Conservation (phyloP, 2,329 filamentous ascomycete genomes). For the Microcyclospora tardicrescens region DNA sequence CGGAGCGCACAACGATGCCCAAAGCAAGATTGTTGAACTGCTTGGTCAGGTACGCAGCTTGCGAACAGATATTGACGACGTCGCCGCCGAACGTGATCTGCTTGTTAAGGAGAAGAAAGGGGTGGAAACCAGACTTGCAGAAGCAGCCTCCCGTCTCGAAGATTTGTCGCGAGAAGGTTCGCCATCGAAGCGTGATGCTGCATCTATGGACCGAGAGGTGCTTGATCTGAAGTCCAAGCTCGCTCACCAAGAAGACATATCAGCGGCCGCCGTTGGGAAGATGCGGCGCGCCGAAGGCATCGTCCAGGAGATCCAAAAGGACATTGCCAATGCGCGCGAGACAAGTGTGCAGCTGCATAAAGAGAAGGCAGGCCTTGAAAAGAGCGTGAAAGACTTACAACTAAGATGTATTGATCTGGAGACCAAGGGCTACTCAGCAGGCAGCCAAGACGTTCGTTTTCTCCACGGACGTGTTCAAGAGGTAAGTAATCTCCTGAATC, state of each 20-base stretch:
- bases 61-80: conserved; percentile 72
- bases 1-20: conserved; percentile 85
- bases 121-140: conserved; percentile 69
- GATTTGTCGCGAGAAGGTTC: conserved; percentile 67
- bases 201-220: conserved; percentile 75
- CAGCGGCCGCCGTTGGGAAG: conserved; percentile 83
- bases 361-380: conserved; percentile 81
- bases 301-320: conserved; percentile 79
- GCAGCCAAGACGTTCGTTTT: conserved; percentile 90
- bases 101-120: conserved; percentile 81
- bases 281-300: conserved; percentile 90
- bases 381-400: conserved; percentile 79
- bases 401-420: conserved; percentile 83
- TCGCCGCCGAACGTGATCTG: conserved; percentile 70
- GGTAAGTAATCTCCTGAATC: conserved; percentile 41
- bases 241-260: conserved; percentile 87
- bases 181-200: conserved; percentile 78
- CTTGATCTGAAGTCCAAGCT: conserved; percentile 78
- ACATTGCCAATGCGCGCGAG: conserved; percentile 77
- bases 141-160: conserved; percentile 79
- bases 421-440: conserved; percentile 91
- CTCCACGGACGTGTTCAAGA: conserved; percentile 89
- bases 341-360: conserved; percentile 69
- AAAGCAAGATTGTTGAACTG: conserved; percentile 80
- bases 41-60: conserved; percentile 80